A percentile compares a stretch with the other conserved stretches of the same genome.
Evolutionary conservation across 2,329 filamentous ascomycete genomes (phyloP).

Genomic region (Calonectria fujianensis): DNA sequence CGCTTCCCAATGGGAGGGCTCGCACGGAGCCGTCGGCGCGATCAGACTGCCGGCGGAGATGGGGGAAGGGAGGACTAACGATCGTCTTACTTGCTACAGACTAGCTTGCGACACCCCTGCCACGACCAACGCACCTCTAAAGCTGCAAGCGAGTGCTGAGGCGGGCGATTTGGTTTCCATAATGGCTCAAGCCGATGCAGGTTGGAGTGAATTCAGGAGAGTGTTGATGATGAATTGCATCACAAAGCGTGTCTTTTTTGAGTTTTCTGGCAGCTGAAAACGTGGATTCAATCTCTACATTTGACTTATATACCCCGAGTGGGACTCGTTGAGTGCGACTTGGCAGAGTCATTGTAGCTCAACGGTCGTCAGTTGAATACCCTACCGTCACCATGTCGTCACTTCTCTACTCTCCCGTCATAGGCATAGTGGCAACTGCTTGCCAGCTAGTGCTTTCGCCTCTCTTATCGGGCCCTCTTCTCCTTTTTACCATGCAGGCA

Average conservation of each 20-base stretch:
- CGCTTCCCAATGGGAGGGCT: too few species aligned
- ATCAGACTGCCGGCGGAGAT: conserved; percentile 16
- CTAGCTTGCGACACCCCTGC: conserved; percentile 16
- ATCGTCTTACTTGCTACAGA: conserved; percentile 1
- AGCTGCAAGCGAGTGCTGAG: background rate
- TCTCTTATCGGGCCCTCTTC: conserved; percentile 44
- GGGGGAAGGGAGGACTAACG: background rate
- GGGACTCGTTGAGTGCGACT: background rate
- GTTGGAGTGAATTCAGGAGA: background rate
- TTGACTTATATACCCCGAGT: background rate
- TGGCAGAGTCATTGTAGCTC: background rate
- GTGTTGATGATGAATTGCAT: background rate
- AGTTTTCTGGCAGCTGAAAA: background rate
- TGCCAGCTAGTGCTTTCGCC: conserved; percentile 44
- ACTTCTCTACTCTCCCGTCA: conserved; percentile 47
- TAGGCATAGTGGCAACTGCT: conserved; percentile 34
- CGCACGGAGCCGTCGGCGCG: conserved; percentile 15
- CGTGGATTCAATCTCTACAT: background rate
- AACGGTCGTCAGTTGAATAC: background rate
- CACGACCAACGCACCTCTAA: too few species aligned
- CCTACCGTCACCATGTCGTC: conserved; percentile 45
- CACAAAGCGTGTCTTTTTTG: background rate
- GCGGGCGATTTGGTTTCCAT: too few species aligned
- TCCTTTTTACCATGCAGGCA: conserved; percentile 43
- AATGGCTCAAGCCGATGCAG: background rate